These are phyloP conservation scores for Ascochyta viciae-villosae DNA, from an alignment of 2,329 filamentous ascomycete genomes.

Conservation along the genomic window DNA sequence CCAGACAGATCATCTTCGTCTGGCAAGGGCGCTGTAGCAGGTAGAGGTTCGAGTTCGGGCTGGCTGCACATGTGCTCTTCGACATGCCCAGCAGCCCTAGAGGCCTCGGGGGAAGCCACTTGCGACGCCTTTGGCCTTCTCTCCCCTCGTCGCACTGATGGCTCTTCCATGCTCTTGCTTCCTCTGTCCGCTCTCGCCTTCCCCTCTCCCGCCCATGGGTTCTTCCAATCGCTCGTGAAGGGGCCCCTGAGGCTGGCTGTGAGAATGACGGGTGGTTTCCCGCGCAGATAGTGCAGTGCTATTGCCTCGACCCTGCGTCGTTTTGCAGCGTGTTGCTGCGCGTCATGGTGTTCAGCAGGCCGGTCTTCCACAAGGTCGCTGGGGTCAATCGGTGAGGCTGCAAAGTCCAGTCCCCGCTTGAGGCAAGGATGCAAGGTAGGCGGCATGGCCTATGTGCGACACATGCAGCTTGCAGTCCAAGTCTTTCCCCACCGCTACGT, in stretches of 20 bases:
- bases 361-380: conserved; percentile 58
- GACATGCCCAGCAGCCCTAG: conserved; percentile 19
- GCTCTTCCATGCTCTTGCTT: not conserved
- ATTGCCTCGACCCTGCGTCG: conserved; percentile 65
- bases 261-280: conserved; percentile 63
- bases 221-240: conserved; percentile 55
- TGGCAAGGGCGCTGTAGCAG: conserved; percentile 25
- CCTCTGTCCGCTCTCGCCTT: not conserved
- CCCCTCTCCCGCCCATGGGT: conserved; percentile 40
- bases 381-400: conserved; percentile 25
- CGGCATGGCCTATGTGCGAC: conserved; percentile 22
- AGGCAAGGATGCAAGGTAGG: conserved; percentile 33
- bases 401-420: conserved; percentile 33
- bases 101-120: conserved; percentile 28
- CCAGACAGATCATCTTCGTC: conserved; percentile 18
- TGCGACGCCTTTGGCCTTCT: conserved; percentile 9
- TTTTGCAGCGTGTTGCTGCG: conserved; percentile 61
- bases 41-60: conserved; percentile 19
- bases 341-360: conserved; percentile 60
- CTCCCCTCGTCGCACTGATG: conserved; percentile 1
- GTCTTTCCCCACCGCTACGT: not conserved
- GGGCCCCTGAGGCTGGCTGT: conserved; percentile 69
- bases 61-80: conserved; percentile 18
- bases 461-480: not conserved
- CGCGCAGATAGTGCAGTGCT: conserved; percentile 65